phyloP scores from a whole-genome alignment of 148 eudicot genomes.

The Cornus suecica region DNA sequence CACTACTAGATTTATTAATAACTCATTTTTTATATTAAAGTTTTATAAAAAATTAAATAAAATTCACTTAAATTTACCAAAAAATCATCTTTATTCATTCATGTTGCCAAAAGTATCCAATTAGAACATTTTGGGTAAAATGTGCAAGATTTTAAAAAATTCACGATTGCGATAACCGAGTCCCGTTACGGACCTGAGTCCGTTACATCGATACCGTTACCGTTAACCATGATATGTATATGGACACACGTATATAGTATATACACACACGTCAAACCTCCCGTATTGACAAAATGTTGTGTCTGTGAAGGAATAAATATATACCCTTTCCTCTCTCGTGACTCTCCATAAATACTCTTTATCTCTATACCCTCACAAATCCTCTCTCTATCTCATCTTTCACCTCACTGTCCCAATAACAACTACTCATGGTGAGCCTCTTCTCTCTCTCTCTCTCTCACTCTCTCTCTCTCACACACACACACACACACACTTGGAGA shows the following conservation, averaged over 20 bases:
- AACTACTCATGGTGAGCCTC: conserved; percentile 58
- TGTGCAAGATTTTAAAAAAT: too few species aligned
- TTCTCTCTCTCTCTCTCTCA: conserved; percentile 3
- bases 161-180: too few species aligned
- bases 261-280: conserved; percentile 1
- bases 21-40: too few species aligned
- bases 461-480: neutral
- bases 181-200: too few species aligned
- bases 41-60: too few species aligned
- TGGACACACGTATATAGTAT: neutral
- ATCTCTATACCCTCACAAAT: conserved; percentile 29
- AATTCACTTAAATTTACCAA: too few species aligned
- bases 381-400: conserved; percentile 29
- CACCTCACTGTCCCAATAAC: conserved; percentile 7
- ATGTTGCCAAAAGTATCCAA: too few species aligned
- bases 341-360: conserved; percentile 67
- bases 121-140: too few species aligned
- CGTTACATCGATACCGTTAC: too few species aligned
- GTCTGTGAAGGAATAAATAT: conserved; percentile 45
- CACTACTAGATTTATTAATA: too few species aligned
- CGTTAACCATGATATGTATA: too few species aligned
- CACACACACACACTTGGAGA: neutral
- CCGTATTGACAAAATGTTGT: conserved; percentile 59
- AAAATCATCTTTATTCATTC: too few species aligned
- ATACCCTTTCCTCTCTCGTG: conserved; percentile 43